phyloP scores from a whole-genome alignment of 2,329 filamentous ascomycete genomes.

The Grosmannia penicillata region DNA sequence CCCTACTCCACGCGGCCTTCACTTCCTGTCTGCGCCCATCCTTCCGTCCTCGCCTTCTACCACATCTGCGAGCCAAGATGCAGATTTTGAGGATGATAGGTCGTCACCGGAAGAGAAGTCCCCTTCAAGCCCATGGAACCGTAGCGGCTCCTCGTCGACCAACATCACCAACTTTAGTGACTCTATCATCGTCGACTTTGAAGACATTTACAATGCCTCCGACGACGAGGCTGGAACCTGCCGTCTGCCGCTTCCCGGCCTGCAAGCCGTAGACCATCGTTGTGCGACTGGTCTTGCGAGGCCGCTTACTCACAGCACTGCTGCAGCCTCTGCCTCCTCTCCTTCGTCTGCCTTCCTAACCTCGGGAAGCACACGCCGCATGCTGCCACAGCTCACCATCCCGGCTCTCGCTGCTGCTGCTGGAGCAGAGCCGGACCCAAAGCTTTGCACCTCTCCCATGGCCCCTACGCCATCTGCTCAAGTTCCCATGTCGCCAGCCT shows the following conservation, averaged over 20 bases:
- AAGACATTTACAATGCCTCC: conserved; percentile 77
- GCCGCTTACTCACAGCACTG: neutral
- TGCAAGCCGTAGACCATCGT: conserved; percentile 20
- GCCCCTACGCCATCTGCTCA: conserved; percentile 49
- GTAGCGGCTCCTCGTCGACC: conserved; percentile 37
- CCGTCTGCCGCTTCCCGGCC: too few relatives aligned
- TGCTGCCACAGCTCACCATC: conserved; percentile 38
- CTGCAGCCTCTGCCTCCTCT: conserved; percentile 10
- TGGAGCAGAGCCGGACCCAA: conserved; percentile 21
- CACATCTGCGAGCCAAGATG: conserved; percentile 31
- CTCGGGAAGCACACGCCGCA: too few relatives aligned
- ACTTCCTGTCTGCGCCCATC: conserved; percentile 49
- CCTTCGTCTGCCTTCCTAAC: too few relatives aligned
- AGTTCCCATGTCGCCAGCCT: conserved; percentile 62
- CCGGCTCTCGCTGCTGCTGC: conserved; percentile 22
- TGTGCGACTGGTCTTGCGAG: conserved; percentile 10
- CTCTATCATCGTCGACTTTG: too few relatives aligned
- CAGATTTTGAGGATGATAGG: conserved; percentile 13
- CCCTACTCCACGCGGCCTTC: conserved; percentile 53
- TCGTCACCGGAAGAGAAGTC: conserved; percentile 16
- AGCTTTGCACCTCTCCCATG: conserved; percentile 41
- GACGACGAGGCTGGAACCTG: conserved; percentile 46
- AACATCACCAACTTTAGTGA: too few relatives aligned
- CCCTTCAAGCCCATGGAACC: conserved; percentile 40
- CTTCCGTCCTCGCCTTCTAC: conserved; percentile 47